These are phyloP conservation scores for Zygosaccharomyces rouxii DNA, from an alignment of 805 yeast genomes.

Conservation along the genomic window DNA sequence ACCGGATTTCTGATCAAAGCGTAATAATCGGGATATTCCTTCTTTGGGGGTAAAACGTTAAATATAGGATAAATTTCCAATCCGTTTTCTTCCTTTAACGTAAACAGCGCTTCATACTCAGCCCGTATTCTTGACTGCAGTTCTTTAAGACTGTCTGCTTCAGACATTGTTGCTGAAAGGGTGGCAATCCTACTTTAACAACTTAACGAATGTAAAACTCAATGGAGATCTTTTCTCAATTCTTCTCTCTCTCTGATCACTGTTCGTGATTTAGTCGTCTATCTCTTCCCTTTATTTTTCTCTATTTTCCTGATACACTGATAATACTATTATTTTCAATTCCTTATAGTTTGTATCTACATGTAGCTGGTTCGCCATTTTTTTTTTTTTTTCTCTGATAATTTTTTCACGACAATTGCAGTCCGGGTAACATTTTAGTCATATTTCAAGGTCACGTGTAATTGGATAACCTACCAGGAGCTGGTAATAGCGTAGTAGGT, in stretches of 20 bases:
- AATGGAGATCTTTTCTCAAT: not conserved
- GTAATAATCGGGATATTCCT: conserved; percentile 71
- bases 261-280: not conserved
- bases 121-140: conserved; percentile 12
- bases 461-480: too few species aligned
- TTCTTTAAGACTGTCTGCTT: conserved; percentile 3
- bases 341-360: not conserved
- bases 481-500: too few species aligned
- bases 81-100: conserved; percentile 28
- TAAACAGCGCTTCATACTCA: conserved; percentile 24
- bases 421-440: conserved; percentile 1
- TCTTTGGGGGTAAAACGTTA: conserved; percentile 55
- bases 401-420: not conserved
- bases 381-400: not conserved
- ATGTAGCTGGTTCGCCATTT: not conserved
- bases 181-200: not conserved
- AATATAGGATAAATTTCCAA: conserved; percentile 32
- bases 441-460: not conserved
- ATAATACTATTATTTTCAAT: conserved; percentile 2
- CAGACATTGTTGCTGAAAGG: conserved; percentile 5
- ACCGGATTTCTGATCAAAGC: conserved; percentile 74
- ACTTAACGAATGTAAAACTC: not conserved
- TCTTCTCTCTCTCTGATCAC: not conserved
- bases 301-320: not conserved
- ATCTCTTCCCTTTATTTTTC: not conserved